A percentile compares a stretch with the other conserved stretches of the same genome.
phyloP scores from a whole-genome alignment of 176 grass and related monocot species.

The Oryza meyeriana region DNA sequence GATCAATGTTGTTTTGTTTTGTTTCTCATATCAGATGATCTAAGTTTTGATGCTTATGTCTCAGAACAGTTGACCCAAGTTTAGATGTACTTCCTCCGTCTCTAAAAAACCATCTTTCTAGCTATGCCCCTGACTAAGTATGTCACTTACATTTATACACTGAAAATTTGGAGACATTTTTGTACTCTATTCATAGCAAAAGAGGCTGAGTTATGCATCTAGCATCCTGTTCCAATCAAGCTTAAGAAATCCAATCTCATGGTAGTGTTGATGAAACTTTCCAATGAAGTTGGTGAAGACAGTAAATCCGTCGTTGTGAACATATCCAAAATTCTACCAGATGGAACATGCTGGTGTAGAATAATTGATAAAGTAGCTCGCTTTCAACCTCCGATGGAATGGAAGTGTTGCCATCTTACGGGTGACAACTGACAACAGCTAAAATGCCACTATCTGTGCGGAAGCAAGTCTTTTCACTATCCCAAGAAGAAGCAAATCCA shows the following conservation, averaged over 20 bases:
- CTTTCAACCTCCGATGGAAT: conserved; percentile 1
- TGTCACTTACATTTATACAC: not conserved
- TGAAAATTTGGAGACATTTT: not conserved
- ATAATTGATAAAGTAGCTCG: not conserved
- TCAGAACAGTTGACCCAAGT: not conserved
- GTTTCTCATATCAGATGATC: not conserved
- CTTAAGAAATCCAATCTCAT: not conserved
- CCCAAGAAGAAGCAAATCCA: not conserved
- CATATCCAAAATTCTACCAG: not conserved
- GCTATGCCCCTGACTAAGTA: too few relatives aligned
- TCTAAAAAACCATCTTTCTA: too few relatives aligned
- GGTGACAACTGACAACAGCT: not conserved
- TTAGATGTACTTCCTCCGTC: too few relatives aligned
- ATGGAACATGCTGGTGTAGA: not conserved
- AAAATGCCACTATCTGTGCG: not conserved
- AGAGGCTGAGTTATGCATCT: not conserved
- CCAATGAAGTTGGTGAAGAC: not conserved
- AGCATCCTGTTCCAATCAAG: not conserved
- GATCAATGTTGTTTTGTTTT: not conserved
- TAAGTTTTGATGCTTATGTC: not conserved
- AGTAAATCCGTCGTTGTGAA: not conserved
- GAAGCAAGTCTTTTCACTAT: not conserved
- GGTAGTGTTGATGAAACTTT: not conserved
- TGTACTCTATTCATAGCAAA: not conserved
- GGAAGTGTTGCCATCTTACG: not conserved